These are phyloP conservation scores for Ceratocystis papillata DNA, from an alignment of 2,329 filamentous ascomycete genomes.

Conservation along the genomic window DNA sequence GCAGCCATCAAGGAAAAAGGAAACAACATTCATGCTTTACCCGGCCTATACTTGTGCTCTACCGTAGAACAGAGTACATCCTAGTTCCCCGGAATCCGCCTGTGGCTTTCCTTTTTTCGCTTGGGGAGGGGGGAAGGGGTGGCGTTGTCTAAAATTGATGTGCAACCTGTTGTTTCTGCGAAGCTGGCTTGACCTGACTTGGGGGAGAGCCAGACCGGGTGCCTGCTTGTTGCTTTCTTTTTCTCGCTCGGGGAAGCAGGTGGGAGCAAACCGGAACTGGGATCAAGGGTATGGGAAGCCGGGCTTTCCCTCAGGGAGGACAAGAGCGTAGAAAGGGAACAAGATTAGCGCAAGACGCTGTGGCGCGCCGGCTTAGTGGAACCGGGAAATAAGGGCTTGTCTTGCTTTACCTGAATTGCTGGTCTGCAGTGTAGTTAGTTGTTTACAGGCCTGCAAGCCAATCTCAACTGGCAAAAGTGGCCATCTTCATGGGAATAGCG, in stretches of 20 bases:
- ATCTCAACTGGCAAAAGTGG: background rate
- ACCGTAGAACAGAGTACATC: background rate
- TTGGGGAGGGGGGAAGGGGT: background rate
- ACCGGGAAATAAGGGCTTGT: background rate
- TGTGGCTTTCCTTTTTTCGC: background rate
- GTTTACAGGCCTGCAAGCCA: background rate
- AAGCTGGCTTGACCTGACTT: background rate
- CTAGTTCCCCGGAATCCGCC: slow-evolving; percentile 5
- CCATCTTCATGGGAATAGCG: background rate
- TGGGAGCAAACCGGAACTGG: background rate
- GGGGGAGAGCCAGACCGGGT: background rate
- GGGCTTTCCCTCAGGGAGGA: too few relatives aligned
- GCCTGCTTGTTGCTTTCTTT: background rate
- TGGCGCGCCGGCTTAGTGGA: background rate
- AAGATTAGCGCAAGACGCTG: background rate
- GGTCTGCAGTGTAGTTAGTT: too few relatives aligned
- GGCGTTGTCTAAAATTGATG: background rate
- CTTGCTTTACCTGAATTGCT: too few relatives aligned
- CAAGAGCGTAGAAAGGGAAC: too few relatives aligned
- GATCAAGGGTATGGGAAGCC: background rate
- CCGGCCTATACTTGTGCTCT: slow-evolving; percentile 1
- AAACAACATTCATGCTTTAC: background rate
- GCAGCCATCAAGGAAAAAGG: background rate
- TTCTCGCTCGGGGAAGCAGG: slow-evolving; percentile 10
- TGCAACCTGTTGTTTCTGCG: too few relatives aligned